Base-by-base conservation (phyloP, 768 basidiomycete species). In the Mycena haematopus region DNA sequence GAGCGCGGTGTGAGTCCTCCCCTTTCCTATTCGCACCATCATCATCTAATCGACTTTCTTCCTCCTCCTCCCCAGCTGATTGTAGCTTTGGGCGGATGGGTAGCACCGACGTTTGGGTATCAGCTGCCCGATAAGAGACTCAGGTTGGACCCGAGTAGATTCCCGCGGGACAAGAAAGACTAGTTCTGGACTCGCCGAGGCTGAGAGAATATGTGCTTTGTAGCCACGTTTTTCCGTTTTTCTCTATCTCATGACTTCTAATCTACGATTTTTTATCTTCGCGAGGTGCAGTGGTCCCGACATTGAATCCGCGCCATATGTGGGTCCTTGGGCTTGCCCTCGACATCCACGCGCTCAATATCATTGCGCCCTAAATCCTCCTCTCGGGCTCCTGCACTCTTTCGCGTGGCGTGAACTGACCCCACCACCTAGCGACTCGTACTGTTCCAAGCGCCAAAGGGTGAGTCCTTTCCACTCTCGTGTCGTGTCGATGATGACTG, bases 1-100 rank as follows among this genome's bases (percentile, higher is more conserved):
- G 52, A 60, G 36, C 25, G 52, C 25, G 45, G 27, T 27, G 59
- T 60, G 19, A 47, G 52, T 45, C 22, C 7, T 9, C 44, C 22
- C 22, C 21, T 19, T 7, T 42, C 19, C 3, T 9, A 42, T n/a
- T 14, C 22, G 44, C 44, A 45, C 44, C 21, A 45, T 11, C n/a
- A 42, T 7, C 7, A 17, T 42, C 42, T 7, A 45, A 11, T 10
- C 2, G 9, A 11, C 44, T 2, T 24, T 22, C 10, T 8, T 11
- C 21, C 10, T 45, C 22, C 36, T 42, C 15, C 40, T 42, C n/a
- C n/a, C n/a, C 40, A 45, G 44, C 6, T 45, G 21, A 45, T 45
- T 13, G 11, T 45, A 9, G 44, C 11, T 5, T 3, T 45, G 7
- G 44, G 44, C 44, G 22, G 54, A 13, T 45, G 44, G 29, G n/a